phyloP scores from a whole-genome alignment of 345 rosid genomes.

The Hibiscus tridactylites region DNA sequence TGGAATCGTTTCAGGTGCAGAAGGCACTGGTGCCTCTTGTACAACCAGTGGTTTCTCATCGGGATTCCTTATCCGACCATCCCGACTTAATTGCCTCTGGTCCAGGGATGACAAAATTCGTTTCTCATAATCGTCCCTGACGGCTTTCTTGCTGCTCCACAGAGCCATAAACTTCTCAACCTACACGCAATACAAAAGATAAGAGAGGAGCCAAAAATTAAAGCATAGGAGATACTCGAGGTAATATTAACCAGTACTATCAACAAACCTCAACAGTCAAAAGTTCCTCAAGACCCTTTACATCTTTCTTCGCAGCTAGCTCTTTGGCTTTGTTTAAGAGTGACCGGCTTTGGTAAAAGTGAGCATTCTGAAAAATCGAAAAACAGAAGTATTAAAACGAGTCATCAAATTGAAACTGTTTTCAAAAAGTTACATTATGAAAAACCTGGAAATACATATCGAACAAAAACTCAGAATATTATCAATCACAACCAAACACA shows the following conservation, averaged over 20 bases:
- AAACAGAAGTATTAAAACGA: neutral
- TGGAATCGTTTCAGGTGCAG: conserved; percentile 29
- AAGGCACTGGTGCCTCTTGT: conserved; percentile 28
- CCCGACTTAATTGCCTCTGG: conserved; percentile 50
- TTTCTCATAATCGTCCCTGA: conserved; percentile 79
- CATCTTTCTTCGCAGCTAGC: conserved; percentile 44
- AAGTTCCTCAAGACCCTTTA: conserved; percentile 42
- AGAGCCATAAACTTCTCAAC: conserved; percentile 68
- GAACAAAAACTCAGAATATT: neutral
- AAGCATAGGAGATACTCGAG: neutral
- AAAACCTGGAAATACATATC: neutral
- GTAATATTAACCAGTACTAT: neutral
- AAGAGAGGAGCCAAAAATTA: conserved; percentile 3
- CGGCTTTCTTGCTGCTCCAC: conserved; percentile 59
- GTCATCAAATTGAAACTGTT: neutral
- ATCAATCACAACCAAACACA: neutral
- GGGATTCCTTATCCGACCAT: conserved; percentile 56
- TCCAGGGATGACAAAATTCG: conserved; percentile 54
- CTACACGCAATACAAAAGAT: conserved; percentile 29
- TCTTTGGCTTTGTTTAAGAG: conserved; percentile 36
- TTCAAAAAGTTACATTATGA: neutral
- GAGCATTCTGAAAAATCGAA: conserved; percentile 33
- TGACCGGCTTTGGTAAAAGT: conserved; percentile 30
- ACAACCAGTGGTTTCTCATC: conserved; percentile 53
- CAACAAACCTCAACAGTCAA: conserved; percentile 32